A percentile compares a stretch with the other conserved stretches of the same genome.
Conservation (phyloP, 345 rosid species). For the Odontarrhena argentea region DNA sequence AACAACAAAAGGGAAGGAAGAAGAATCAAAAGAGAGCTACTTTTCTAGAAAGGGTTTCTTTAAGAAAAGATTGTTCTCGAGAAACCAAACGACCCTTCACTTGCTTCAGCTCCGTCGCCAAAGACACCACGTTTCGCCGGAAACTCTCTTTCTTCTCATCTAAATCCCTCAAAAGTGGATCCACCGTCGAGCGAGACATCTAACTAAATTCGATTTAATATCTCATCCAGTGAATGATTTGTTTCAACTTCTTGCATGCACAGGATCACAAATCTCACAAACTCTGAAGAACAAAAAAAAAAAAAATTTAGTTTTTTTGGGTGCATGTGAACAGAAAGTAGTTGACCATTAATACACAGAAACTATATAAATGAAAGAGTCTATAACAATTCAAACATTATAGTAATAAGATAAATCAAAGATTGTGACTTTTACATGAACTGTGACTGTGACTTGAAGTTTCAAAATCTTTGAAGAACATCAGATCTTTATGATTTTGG, state of each 20-base stretch:
- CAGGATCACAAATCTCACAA: slow-evolving; percentile 16
- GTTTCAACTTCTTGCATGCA: slow-evolving; percentile 20
- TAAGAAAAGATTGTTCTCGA: slow-evolving; percentile 68
- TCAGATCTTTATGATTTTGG: slow-evolving; percentile 18
- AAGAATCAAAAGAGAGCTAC: slow-evolving; percentile 40
- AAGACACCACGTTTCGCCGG: slow-evolving; percentile 73
- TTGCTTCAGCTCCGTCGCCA: slow-evolving; percentile 85
- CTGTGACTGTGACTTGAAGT: slow-evolving; percentile 13
- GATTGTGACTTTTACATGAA: slow-evolving; percentile 32
- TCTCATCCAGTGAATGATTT: slow-evolving; percentile 5
- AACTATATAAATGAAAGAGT: slow-evolving; percentile 28
- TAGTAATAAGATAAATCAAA: slow-evolving; percentile 8
- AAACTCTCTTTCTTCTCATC: slow-evolving; percentile 89
- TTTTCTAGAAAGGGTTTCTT: slow-evolving; percentile 72
- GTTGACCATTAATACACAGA: slow-evolving; percentile 37
- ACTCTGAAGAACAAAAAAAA: not conserved
- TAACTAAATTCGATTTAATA: not conserved
- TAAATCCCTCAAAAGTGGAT: slow-evolving; percentile 82
- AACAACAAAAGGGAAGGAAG: not conserved
- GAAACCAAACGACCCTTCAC: slow-evolving; percentile 79
- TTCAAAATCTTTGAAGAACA: not conserved
- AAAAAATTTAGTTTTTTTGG: slow-evolving; percentile 12
- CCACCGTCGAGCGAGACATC: slow-evolving; percentile 53
- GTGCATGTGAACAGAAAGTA: slow-evolving; percentile 52
- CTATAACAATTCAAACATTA: slow-evolving; percentile 4